Base-by-base conservation (phyloP, 139 green algal species). In the Zygnema cylindricum region DNA sequence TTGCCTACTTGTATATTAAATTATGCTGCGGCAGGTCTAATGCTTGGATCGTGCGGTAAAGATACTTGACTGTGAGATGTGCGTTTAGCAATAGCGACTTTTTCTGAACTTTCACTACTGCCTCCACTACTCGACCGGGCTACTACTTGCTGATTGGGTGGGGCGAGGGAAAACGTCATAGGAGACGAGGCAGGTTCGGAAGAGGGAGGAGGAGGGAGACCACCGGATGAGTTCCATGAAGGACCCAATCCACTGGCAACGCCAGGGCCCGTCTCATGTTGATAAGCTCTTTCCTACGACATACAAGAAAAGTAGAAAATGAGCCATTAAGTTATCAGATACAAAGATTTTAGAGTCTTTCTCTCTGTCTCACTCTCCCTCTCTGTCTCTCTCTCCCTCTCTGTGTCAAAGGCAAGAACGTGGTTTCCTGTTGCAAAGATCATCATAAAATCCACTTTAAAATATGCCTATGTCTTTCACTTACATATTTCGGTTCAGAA, bases 341-440 rank as follows among this genome's bases (percentile, higher is more conserved):
- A 7, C 7, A 16, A 16, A 63, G 7, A 7, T 16, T 23, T 79
- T 3, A 54, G 11, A 40, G 3, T 3, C 71, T n/a, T 43, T 79
- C 3, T 79, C 71, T 79, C 7, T 16, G 36, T 16, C 57, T 73
- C 57, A 35, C 57, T 73, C 57, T 73, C 57, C 30, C 57, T 73
- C 57, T 73, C 57, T 73, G 30, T 73, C 57, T 73, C 57, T 73
- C 57, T 73, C 57, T 73, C 57, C 30, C 57, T 73, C 57, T 73
- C 57, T 73, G 30, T 73, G 30, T 73, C 57, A n/a, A n/a, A n/a
- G n/a, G n/a, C n/a, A n/a, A n/a, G n/a, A n/a, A n/a, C n/a, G n/a
- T n/a, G n/a, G n/a, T n/a, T n/a, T n/a, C n/a, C n/a, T n/a, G n/a
- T n/a, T n/a, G n/a, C n/a, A n/a, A n/a, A n/a, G n/a, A n/a, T n/a